These are phyloP conservation scores for Bathelium albidoporum DNA, from an alignment of 495 filamentous ascomycete species.

Conservation along the genomic window DNA sequence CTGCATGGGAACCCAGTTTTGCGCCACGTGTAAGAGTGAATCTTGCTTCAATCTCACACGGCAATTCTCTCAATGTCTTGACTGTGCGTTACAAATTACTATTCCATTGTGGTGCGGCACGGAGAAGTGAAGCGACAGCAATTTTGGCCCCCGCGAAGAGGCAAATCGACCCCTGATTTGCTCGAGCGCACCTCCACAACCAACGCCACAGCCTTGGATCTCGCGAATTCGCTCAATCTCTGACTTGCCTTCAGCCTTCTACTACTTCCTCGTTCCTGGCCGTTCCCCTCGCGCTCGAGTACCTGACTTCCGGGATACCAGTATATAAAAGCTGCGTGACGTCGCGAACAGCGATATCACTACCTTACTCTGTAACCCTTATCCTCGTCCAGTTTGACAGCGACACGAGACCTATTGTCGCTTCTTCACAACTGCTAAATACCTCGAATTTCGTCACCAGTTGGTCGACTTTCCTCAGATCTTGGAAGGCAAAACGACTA, in stretches of 20 bases:
- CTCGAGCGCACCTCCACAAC: background rate
- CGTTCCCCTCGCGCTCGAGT: no score
- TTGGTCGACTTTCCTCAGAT: no score
- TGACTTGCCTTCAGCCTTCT: background rate
- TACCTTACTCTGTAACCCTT: no score
- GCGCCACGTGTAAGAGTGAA: background rate
- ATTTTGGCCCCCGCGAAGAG: background rate
- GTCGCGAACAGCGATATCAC: background rate
- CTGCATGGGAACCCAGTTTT: background rate
- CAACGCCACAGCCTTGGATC: background rate
- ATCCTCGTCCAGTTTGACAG: background rate
- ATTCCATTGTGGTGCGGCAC: no score
- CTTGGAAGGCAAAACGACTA: background rate
- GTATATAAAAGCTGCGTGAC: background rate
- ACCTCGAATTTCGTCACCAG: background rate
- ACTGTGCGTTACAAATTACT: no score
- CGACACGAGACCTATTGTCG: slow-evolving; percentile 3
- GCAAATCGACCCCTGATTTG: slow-evolving; percentile 1
- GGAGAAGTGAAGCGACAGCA: background rate
- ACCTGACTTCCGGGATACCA: background rate
- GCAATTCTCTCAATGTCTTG: no score
- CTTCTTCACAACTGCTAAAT: background rate
- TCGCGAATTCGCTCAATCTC: background rate
- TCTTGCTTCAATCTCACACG: background rate
- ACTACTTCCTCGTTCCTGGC: background rate